Conservation (phyloP, 2,329 filamentous ascomycete species). For the Fusarium sp. region DNA sequence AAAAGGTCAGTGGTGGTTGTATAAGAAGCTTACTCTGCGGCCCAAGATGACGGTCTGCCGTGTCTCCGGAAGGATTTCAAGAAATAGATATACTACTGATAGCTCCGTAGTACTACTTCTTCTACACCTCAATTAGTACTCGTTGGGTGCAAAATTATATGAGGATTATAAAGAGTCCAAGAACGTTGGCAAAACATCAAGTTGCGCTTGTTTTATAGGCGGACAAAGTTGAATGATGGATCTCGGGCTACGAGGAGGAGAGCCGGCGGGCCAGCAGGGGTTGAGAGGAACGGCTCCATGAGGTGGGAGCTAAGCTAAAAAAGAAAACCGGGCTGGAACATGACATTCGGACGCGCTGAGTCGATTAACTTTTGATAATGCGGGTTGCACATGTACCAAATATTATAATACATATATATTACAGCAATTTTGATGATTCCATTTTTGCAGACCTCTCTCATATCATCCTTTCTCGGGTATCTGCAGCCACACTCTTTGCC, state of each 20-base stretch:
- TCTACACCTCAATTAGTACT: not conserved
- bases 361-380: slow-evolving; percentile 4
- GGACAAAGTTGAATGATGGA: slow-evolving; percentile 53
- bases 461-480: not conserved
- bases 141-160: slow-evolving; percentile 54
- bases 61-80: slow-evolving; percentile 18
- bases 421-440: not conserved
- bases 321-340: slow-evolving; percentile 37
- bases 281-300: slow-evolving; percentile 35
- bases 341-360: slow-evolving; percentile 33
- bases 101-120: slow-evolving; percentile 11
- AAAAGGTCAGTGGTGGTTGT: slow-evolving; percentile 18
- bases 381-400: not conserved
- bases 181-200: slow-evolving; percentile 61
- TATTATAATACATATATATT: not conserved
- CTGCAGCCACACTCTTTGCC: slow-evolving; percentile 10
- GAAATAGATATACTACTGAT: slow-evolving; percentile 14
- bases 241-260: slow-evolving; percentile 45
- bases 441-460: not conserved
- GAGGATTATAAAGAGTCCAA: slow-evolving; percentile 75
- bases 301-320: slow-evolving; percentile 38
- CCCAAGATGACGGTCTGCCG: slow-evolving; percentile 34
- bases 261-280: slow-evolving; percentile 37
- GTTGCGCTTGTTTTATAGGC: slow-evolving; percentile 50
- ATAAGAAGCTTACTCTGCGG: slow-evolving; percentile 30